Conservation (phyloP, 495 filamentous ascomycete genomes). For the Lasiosphaeris hirsuta region DNA sequence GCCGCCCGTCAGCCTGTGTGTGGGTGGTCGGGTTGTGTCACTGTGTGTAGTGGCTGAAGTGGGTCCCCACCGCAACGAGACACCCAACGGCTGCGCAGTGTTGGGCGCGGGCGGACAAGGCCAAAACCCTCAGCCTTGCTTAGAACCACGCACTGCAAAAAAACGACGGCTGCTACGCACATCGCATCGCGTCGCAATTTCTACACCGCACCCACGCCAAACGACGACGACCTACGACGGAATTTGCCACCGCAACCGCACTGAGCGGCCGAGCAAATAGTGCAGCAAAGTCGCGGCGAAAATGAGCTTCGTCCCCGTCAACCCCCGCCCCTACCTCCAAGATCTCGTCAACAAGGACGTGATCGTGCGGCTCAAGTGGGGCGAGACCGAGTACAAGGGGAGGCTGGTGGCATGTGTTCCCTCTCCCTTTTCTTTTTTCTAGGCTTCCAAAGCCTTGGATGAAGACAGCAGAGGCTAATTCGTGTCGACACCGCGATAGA, state of each 20-base stretch:
- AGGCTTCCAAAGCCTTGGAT: too few relatives aligned
- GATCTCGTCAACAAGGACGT: constrained; percentile 76
- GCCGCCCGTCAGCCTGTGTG: too few relatives aligned
- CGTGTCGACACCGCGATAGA: constrained; percentile 11
- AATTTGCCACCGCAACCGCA: background rate
- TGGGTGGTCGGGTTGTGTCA: too few relatives aligned
- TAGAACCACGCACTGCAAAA: too few relatives aligned
- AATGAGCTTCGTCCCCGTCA: constrained; percentile 34
- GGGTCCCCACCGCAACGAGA: too few relatives aligned
- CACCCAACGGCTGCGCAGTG: too few relatives aligned
- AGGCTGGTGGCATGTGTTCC: constrained; percentile 58
- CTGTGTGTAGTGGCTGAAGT: too few relatives aligned
- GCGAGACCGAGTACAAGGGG: constrained; percentile 93
- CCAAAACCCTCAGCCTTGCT: too few relatives aligned
- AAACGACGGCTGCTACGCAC: too few relatives aligned
- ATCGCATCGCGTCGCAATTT: too few relatives aligned
- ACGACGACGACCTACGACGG: background rate
- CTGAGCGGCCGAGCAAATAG: background rate
- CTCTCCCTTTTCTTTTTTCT: background rate
- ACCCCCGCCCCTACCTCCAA: constrained; percentile 35
- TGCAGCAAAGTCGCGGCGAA: background rate
- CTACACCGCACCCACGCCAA: too few relatives aligned
- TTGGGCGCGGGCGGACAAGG: too few relatives aligned
- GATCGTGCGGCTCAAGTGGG: constrained; percentile 93
- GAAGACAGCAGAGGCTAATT: background rate